A percentile compares a stretch with the other conserved stretches of the same genome.
phyloP scores from a whole-genome alignment of 805 yeast species.

The Grigorovia transvaalensis region DNA sequence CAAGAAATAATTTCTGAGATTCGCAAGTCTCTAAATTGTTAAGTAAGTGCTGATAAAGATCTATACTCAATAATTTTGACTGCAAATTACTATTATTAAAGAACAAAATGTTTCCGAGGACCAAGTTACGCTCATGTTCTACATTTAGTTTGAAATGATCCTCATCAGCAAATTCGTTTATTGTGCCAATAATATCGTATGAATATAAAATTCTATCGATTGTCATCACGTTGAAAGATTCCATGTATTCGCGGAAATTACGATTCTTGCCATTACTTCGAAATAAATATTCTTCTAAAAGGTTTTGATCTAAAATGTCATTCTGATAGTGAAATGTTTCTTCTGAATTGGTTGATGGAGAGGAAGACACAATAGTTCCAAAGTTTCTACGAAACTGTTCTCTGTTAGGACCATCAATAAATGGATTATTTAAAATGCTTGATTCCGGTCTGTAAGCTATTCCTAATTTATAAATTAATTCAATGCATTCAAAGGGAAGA shows the following conservation, averaged over 20 bases:
- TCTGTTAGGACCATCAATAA: not conserved
- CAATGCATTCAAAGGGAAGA: conserved; percentile 1
- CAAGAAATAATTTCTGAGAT: conserved; percentile 9
- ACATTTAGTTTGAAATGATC: not conserved
- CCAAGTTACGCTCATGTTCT: conserved; percentile 6
- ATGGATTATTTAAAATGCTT: not conserved
- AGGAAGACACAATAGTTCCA: no score
- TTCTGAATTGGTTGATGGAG: no score
- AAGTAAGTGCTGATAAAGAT: conserved; percentile 12
- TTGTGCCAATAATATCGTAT: not conserved
- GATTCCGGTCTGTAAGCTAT: not conserved
- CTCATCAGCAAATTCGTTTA: not conserved
- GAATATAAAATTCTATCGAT: not conserved
- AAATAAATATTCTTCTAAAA: conserved; percentile 1
- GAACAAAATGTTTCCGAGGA: conserved; percentile 12
- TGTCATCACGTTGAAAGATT: not conserved
- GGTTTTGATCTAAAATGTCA: not conserved
- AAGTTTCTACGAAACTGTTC: no score
- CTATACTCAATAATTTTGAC: conserved; percentile 12
- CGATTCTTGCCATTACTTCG: not conserved
- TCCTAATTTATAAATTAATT: not conserved
- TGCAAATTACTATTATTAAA: conserved; percentile 11
- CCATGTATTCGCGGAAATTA: not conserved
- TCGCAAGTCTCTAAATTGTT: conserved; percentile 6
- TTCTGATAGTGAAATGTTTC: not conserved